A percentile compares a stretch with the other conserved stretches of the same genome.
These are phyloP conservation scores for Castanopsis chinensis DNA, from an alignment of 306 rosid species.

Conservation along the genomic window DNA sequence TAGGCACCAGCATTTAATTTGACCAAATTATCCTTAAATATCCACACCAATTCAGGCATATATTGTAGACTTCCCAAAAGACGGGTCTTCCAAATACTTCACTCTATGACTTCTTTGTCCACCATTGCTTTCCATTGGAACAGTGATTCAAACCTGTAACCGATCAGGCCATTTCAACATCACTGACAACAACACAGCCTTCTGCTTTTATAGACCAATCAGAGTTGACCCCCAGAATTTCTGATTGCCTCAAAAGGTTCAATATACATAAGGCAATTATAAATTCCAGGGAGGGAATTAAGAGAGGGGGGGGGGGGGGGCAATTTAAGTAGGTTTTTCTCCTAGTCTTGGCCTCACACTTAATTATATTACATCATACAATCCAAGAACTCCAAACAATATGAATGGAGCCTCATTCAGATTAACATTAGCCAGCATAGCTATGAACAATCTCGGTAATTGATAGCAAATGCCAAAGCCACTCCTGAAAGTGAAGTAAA, in stretches of 20 bases:
- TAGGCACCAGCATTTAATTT: background rate
- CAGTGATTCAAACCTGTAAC: too few species aligned
- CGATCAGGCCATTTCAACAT: too few species aligned
- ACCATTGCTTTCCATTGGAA: background rate
- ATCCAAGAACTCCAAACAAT: background rate
- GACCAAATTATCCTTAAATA: background rate
- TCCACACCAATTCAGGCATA: background rate
- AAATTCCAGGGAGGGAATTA: too few species aligned
- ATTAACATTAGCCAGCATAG: background rate
- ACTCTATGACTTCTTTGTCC: background rate
- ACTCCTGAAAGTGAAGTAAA: background rate
- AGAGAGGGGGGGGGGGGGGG: too few species aligned
- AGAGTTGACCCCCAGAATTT: too few species aligned
- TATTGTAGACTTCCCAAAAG: background rate
- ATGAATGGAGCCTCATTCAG: background rate
- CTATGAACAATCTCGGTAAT: background rate
- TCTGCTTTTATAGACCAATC: too few species aligned
- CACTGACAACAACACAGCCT: too few species aligned
- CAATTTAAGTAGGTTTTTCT: background rate
- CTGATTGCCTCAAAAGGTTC: too few species aligned
- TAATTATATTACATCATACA: background rate
- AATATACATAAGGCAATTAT: too few species aligned
- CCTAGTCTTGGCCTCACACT: background rate
- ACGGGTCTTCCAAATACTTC: background rate
- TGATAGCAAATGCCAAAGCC: constrained; percentile 1